These are phyloP conservation scores for Myrica gale DNA, from an alignment of 306 rosid species.

Conservation along the genomic window DNA sequence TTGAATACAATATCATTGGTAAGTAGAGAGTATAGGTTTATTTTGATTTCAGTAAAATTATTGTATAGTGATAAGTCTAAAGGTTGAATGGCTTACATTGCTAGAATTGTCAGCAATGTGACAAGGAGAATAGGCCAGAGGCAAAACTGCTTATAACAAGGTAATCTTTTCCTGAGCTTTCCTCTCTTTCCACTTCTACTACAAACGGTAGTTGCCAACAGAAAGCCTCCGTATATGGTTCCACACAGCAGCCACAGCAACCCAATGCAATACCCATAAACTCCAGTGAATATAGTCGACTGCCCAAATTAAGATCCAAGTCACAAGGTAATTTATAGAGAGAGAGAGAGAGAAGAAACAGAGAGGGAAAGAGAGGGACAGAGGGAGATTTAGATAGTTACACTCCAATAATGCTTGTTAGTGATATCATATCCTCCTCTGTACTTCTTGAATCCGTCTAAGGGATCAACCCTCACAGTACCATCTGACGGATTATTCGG, in stretches of 20 bases:
- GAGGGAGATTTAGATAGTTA: constrained; percentile 36
- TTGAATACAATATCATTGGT: not conserved
- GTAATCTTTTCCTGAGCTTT: constrained; percentile 21
- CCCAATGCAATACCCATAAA: constrained; percentile 66
- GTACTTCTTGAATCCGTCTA: constrained; percentile 49
- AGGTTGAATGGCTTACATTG: constrained; percentile 49
- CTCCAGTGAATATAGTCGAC: constrained; percentile 75
- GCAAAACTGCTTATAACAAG: constrained; percentile 31
- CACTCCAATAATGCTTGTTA: constrained; percentile 80
- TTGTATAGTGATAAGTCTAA: not conserved
- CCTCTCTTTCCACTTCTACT: constrained; percentile 32
- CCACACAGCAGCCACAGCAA: constrained; percentile 66
- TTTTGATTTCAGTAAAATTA: not conserved
- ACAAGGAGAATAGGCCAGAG: constrained; percentile 39
- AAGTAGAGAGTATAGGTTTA: not conserved
- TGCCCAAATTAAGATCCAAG: constrained; percentile 23
- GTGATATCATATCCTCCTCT: constrained; percentile 70
- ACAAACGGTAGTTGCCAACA: constrained; percentile 27
- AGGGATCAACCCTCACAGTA: constrained; percentile 65
- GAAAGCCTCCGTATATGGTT: constrained; percentile 42
- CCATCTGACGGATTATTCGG: constrained; percentile 25
- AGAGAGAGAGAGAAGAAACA: not conserved
- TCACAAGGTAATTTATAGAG: constrained; percentile 10
- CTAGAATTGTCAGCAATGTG: constrained; percentile 40
- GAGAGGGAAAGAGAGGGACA: not conserved